These are phyloP conservation scores for Xerocomellus intermedius DNA, from an alignment of 768 basidiomycete genomes.

Conservation along the genomic window DNA sequence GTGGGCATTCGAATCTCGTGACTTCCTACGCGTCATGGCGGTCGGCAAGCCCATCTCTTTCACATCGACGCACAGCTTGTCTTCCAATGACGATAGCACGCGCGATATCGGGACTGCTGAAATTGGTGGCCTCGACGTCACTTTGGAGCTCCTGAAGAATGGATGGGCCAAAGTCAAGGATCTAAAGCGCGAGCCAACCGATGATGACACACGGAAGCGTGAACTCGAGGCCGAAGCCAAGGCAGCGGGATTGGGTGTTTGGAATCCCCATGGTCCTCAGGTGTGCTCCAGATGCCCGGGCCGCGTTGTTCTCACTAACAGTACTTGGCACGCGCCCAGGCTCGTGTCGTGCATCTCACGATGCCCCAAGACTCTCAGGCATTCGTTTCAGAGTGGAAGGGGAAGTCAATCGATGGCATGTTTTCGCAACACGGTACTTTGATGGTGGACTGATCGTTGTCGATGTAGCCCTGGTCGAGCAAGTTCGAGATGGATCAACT, in stretches of 20 bases:
- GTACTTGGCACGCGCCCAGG: slow-evolving; percentile 38
- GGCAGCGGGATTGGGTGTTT: slow-evolving; percentile 72
- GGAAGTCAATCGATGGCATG: slow-evolving; percentile 82
- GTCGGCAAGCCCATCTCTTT: slow-evolving; percentile 93
- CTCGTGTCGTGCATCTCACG: slow-evolving; percentile 70
- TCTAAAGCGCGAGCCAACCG: slow-evolving; percentile 74
- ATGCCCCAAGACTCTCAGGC: slow-evolving; percentile 91
- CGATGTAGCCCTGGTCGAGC: slow-evolving; percentile 80
- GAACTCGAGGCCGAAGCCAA: slow-evolving; percentile 79
- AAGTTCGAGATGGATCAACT: slow-evolving; percentile 90
- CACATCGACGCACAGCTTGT: slow-evolving; percentile 74
- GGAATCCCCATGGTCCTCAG: slow-evolving; percentile 80
- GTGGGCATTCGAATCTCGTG: slow-evolving; percentile 91
- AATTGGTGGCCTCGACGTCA: slow-evolving; percentile 68
- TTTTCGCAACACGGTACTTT: background rate
- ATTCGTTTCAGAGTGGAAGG: slow-evolving; percentile 90
- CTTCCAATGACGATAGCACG: slow-evolving; percentile 69
- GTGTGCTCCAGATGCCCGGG: slow-evolving; percentile 33
- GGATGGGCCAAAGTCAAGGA: slow-evolving; percentile 98
- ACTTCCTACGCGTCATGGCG: slow-evolving; percentile 79
- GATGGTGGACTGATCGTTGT: slow-evolving; percentile 7
- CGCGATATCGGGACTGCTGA: slow-evolving; percentile 81
- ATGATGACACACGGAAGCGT: slow-evolving; percentile 69
- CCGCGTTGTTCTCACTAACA: background rate
- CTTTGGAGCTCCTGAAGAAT: slow-evolving; percentile 71